These are phyloP conservation scores for Vitis hybrid DNA, from an alignment of 177 flowering plant genomes.

Conservation along the genomic window DNA sequence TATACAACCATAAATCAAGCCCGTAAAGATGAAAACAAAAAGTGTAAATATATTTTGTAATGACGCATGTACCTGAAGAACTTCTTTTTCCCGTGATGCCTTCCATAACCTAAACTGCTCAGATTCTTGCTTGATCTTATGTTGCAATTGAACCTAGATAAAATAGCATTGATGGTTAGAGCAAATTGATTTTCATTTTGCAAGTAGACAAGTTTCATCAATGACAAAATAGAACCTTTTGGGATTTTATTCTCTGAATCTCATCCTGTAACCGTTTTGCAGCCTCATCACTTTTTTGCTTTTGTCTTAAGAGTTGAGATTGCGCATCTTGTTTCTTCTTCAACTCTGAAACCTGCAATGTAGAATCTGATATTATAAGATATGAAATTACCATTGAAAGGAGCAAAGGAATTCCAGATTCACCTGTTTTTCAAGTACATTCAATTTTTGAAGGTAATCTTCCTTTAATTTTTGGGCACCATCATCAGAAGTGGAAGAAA, in stretches of 20 bases:
- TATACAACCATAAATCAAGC: too few species aligned
- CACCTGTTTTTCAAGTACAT: conserved; percentile 84
- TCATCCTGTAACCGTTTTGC: conserved; percentile 83
- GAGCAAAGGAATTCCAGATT: neutral
- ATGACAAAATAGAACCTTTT: conserved; percentile 55
- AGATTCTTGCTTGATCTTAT: conserved; percentile 96
- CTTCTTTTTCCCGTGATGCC: conserved; percentile 93
- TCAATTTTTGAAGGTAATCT: conserved; percentile 87
- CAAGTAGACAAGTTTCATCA: neutral
- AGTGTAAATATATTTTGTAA: neutral
- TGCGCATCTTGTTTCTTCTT: conserved; percentile 97
- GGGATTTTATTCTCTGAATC: conserved; percentile 82
- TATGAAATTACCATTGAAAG: neutral
- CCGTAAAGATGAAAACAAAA: neutral
- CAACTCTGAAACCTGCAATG: conserved; percentile 73
- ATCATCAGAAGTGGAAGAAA: conserved; percentile 72
- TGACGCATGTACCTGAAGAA: conserved; percentile 73
- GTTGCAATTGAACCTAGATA: conserved; percentile 89
- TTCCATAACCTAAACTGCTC: conserved; percentile 96
- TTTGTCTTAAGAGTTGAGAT: conserved; percentile 83
- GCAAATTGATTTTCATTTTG: neutral
- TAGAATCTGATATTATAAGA: neutral
- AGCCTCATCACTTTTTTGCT: conserved; percentile 90
- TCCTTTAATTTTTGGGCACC: conserved; percentile 87
- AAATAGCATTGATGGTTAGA: conserved; percentile 4